phyloP scores from a whole-genome alignment of 345 rosid genomes.

The Eucalyptus brandiana region DNA sequence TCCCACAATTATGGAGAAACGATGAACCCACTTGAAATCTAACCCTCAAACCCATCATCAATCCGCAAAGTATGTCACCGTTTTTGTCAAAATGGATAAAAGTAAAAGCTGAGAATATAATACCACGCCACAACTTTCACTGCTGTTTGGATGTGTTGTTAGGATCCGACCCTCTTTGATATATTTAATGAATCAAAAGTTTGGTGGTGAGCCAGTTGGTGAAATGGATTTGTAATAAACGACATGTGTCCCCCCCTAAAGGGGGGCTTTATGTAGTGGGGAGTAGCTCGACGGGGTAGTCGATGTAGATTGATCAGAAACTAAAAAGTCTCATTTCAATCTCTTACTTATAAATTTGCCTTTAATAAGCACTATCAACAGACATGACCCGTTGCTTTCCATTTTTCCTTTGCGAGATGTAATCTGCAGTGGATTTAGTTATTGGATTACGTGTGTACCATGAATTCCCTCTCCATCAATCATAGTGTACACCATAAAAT shows the following conservation, averaged over 20 bases:
- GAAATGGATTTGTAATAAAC: background rate
- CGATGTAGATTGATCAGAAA: background rate
- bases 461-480: background rate
- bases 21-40: background rate
- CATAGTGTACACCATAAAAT: background rate
- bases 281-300: background rate
- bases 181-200: background rate
- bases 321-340: background rate
- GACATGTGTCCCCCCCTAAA: background rate
- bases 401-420: background rate
- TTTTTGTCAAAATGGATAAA: background rate
- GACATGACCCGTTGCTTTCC: background rate
- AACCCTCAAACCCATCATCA: background rate
- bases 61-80: background rate
- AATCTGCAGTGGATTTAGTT: background rate
- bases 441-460: background rate
- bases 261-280: background rate
- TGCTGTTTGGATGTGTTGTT: background rate
- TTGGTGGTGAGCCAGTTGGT: background rate
- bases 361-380: background rate
- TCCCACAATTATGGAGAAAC: background rate
- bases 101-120: background rate
- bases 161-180: background rate
- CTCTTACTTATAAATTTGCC: background rate
- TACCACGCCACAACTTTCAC: background rate